phyloP scores from a whole-genome alignment of 2,329 filamentous ascomycete species.

The Alternaria solani region DNA sequence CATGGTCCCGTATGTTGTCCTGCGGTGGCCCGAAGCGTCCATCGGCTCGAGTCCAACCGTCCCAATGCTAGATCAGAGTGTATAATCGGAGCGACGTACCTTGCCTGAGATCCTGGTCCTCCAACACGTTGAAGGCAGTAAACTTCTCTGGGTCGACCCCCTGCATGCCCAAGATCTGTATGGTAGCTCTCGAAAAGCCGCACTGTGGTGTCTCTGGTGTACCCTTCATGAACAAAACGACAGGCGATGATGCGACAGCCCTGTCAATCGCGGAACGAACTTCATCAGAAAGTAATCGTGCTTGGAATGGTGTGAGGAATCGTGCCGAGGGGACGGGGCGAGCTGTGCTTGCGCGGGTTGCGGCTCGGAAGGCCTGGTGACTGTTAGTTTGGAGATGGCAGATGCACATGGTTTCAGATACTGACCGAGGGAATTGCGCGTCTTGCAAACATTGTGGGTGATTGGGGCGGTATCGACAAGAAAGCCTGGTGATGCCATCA shows the following conservation, averaged over 20 bases:
- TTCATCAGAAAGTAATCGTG: conserved; percentile 79
- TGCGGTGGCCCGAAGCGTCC: background rate
- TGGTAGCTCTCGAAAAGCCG: conserved; percentile 92
- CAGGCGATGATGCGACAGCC: conserved; percentile 84
- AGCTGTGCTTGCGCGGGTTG: conserved; percentile 38
- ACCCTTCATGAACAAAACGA: conserved; percentile 99
- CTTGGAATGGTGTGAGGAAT: conserved; percentile 57
- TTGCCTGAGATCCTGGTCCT: conserved; percentile 84
- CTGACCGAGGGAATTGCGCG: conserved; percentile 48
- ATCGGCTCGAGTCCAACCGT: background rate
- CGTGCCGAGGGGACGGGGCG: conserved; percentile 50
- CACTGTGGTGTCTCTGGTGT: conserved; percentile 96
- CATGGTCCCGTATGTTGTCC: background rate
- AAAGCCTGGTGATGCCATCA: conserved; percentile 25
- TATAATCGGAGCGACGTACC: conserved; percentile 58
- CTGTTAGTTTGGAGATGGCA: conserved; percentile 14
- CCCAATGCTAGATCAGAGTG: background rate
- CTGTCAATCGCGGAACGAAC: conserved; percentile 87
- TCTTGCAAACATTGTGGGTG: conserved; percentile 49
- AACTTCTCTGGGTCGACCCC: conserved; percentile 96
- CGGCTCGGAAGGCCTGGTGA: conserved; percentile 48
- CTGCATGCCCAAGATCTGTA: conserved; percentile 93
- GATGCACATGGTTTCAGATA: background rate
- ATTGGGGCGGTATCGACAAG: conserved; percentile 21
- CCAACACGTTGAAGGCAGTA: conserved; percentile 96